These are phyloP conservation scores for Leccinum aurantiacum DNA, from an alignment of 768 basidiomycete species.

Conservation along the genomic window DNA sequence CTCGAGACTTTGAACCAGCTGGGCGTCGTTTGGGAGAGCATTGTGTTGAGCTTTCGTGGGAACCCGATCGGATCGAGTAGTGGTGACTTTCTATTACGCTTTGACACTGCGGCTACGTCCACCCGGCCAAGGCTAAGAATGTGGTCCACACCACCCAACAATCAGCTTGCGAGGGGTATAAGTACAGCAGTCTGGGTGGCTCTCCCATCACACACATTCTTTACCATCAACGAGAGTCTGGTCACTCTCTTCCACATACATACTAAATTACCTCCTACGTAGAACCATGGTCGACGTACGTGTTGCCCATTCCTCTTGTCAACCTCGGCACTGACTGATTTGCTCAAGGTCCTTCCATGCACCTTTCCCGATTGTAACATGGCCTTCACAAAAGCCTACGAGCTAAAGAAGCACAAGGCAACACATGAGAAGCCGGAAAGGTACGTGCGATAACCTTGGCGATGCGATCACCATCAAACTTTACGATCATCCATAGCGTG, in stretches of 20 bases:
- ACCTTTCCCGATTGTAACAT: constrained; percentile 9
- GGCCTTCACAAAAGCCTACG: constrained; percentile 16
- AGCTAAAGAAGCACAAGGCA: constrained; percentile 26
- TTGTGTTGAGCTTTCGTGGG: too few relatives aligned
- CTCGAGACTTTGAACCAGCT: constrained; percentile 56
- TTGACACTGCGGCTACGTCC: constrained; percentile 6
- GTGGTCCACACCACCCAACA: not conserved
- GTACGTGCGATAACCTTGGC: not conserved
- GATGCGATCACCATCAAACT: not conserved
- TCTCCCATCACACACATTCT: not conserved
- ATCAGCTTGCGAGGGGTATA: constrained; percentile 12
- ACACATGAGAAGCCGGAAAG: constrained; percentile 13
- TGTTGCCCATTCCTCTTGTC: not conserved
- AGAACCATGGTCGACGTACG: constrained; percentile 17
- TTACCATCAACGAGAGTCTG: constrained; percentile 15
- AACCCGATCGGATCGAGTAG: too few relatives aligned
- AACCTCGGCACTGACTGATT: not conserved
- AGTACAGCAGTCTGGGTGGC: not conserved
- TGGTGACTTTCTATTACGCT: not conserved
- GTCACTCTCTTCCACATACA: constrained; percentile 12
- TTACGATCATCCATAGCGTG: constrained; percentile 11
- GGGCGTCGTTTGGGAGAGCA: too few relatives aligned
- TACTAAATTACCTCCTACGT: not conserved
- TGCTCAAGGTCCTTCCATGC: constrained; percentile 17
- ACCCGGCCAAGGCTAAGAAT: not conserved